Conservation (phyloP, 176 grass and related monocot genomes). For the Themeda triandra region DNA sequence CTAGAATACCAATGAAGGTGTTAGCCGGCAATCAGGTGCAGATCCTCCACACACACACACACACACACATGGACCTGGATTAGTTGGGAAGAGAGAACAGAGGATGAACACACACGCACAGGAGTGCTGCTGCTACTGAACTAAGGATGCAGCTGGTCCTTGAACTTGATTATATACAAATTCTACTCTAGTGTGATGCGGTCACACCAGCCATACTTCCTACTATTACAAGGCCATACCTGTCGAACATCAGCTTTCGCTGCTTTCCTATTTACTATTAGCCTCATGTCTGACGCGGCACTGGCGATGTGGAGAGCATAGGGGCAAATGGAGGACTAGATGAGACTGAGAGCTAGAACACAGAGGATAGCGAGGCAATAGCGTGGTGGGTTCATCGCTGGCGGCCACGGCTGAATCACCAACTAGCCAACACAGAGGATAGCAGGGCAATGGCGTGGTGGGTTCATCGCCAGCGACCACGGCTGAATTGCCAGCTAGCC, state of each 20-base stretch:
- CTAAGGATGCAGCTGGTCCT: background rate
- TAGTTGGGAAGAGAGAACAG: background rate
- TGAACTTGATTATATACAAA: background rate
- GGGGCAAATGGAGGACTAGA: too few species aligned
- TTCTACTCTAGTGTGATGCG: background rate
- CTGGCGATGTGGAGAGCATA: too few species aligned
- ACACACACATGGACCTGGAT: background rate
- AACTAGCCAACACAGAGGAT: too few species aligned
- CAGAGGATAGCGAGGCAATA: too few species aligned
- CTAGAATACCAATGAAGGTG: background rate
- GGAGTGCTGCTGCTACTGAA: background rate
- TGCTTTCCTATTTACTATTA: background rate
- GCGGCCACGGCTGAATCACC: too few species aligned
- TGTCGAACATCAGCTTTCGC: background rate
- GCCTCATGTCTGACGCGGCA: background rate
- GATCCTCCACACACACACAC: background rate
- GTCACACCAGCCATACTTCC: too few species aligned
- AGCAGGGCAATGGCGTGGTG: too few species aligned
- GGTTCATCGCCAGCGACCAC: too few species aligned
- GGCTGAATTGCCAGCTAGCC: too few species aligned
- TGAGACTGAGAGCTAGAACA: too few species aligned
- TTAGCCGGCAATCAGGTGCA: background rate
- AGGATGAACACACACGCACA: background rate
- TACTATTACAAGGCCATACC: too few species aligned
- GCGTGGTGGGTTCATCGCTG: too few species aligned